Conservation (phyloP, 495 filamentous ascomycete species). For the Penicillium waksmanii region DNA sequence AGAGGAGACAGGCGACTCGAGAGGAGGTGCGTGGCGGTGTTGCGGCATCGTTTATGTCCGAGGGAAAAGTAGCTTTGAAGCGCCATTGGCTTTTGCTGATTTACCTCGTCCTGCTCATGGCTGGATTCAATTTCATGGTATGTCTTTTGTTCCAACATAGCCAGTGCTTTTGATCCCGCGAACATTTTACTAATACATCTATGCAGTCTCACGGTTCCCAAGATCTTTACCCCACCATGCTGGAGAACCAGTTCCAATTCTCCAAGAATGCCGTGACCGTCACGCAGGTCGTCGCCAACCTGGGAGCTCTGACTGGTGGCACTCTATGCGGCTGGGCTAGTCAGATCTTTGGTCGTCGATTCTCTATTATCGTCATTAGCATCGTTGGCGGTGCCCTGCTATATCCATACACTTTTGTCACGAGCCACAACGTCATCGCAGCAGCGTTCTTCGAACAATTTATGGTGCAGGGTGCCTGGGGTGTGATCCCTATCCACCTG, state of each 20-base stretch:
- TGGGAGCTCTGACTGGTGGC: conserved; percentile 81
- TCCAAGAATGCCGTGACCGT: conserved; percentile 72
- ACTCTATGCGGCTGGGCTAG: conserved; percentile 75
- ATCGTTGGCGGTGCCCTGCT: conserved; percentile 77
- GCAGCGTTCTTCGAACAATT: conserved; percentile 93
- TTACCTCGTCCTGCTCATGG: conserved; percentile 85
- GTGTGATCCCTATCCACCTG: conserved; percentile 81
- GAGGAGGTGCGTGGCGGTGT: conserved; percentile 47
- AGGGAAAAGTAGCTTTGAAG: conserved; percentile 76
- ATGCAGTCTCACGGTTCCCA: conserved; percentile 78
- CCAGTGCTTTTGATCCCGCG: background rate
- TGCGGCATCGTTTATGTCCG: conserved; percentile 66
- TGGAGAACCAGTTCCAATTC: conserved; percentile 78
- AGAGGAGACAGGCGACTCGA: conserved; percentile 63
- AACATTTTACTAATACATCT: background rate
- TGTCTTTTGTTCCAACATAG: background rate
- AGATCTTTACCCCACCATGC: conserved; percentile 87
- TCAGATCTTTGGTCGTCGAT: conserved; percentile 81
- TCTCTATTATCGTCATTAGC: conserved; percentile 77
- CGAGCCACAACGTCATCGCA: conserved; percentile 65
- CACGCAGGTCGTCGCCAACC: conserved; percentile 83
- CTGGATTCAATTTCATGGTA: conserved; percentile 90
- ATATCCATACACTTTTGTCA: conserved; percentile 80
- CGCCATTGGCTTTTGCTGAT: conserved; percentile 78
- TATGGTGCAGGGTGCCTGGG: conserved; percentile 86